Base-by-base conservation (phyloP, 192 early-diverging fungal species). In the Helicostylum pulchrum region DNA sequence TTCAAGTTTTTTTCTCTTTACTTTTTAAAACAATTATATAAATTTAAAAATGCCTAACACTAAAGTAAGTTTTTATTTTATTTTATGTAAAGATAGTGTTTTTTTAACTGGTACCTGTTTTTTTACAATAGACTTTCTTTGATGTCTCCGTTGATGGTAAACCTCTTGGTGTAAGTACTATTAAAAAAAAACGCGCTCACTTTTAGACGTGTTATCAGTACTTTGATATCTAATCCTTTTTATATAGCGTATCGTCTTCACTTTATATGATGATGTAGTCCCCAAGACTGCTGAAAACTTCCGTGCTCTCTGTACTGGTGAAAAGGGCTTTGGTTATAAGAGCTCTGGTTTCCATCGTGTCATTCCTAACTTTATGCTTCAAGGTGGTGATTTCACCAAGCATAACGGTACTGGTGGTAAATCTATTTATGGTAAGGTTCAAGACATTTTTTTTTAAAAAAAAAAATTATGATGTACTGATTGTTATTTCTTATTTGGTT, bases 271-370 rank as follows among this genome's bases (percentile, higher is more conserved):
- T 47, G 83, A 91, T 65, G 79, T 85, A 17, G 85, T 87, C 8
- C 87, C 87, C 56, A 86, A 79, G 67, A 91, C 89, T 7, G 88
- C 87, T 53, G 87, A 95, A 74, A 98, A 98, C 87, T 98, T 98
- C 79, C 81, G 92, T 20, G 90, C 87, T 46, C 84, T 97, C 51
- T 89, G 91, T 78, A 97, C 92, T 53, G 91, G 92, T 66, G 89
- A 96, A 72, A 88, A 92, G 77, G 82, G 82, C 21, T 81, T 75
- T 59, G 89, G 91, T 11, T 93, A 87, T 84, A 88, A 88, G 83
- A 83, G 81, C 15, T 66, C 71, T 61, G 66, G 60, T 17, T 85
- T 85, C 77, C 90, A 92, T 77, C 89, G 90, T 56, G 84, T 90
- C 32, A 89, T 89, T 63, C 84, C 73, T 48, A 54, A 82, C 49